Evolutionary conservation across 169 alveolate genomes (phyloP).

Genomic region (Miamiensis avidus): DNA sequence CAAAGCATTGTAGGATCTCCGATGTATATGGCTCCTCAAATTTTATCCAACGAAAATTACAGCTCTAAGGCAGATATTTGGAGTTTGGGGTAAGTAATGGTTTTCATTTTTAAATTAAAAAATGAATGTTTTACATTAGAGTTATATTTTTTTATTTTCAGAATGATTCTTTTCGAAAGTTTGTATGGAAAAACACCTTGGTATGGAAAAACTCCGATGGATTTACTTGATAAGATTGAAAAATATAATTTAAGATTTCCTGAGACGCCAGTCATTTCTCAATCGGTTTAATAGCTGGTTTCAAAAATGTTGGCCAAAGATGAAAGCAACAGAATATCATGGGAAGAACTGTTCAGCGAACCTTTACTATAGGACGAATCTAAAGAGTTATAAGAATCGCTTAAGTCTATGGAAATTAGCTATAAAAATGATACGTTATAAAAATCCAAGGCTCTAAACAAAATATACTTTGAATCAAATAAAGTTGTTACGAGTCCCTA

Average conservation of each 20-base stretch:
- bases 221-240: conserved; percentile 6
- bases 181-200: conserved; percentile 8
- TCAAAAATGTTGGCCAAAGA: neutral
- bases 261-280: neutral
- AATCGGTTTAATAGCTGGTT: neutral
- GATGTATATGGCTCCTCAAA: conserved; percentile 39
- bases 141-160: too few relatives aligned
- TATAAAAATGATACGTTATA: neutral
- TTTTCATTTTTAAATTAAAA: neutral
- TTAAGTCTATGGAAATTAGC: neutral
- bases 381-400: neutral
- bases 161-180: conserved; percentile 15
- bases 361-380: neutral
- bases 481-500: neutral
- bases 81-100: conserved; percentile 29
- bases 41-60: conserved; percentile 27
- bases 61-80: conserved; percentile 40
- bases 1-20: conserved; percentile 40
- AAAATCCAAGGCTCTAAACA: neutral
- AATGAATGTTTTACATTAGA: too few relatives aligned
- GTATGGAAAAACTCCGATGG: conserved; percentile 12
- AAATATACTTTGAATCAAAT: neutral
- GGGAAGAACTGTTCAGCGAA: neutral
- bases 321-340: conserved; percentile 15
- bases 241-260: conserved; percentile 12